These are phyloP conservation scores for Babesia gibsoni DNA, from an alignment of 169 alveolate genomes.

Conservation along the genomic window DNA sequence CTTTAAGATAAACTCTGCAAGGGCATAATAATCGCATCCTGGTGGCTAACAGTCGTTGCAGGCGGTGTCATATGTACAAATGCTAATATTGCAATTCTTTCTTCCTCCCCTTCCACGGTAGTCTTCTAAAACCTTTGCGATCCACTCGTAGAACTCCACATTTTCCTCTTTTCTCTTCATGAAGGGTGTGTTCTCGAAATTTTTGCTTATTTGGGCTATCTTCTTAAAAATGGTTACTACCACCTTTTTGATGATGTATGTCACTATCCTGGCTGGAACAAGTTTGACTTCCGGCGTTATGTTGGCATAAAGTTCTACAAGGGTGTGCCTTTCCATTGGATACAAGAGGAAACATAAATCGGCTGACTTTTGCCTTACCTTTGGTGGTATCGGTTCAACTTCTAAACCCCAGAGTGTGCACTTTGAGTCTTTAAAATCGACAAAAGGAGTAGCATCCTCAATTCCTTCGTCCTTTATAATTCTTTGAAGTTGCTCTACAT, in stretches of 20 bases:
- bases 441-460: constrained; percentile 16
- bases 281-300: constrained; percentile 40
- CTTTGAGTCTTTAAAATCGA: background rate
- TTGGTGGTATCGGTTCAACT: background rate
- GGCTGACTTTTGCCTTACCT: constrained; percentile 40
- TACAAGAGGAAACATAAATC: constrained; percentile 49
- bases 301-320: constrained; percentile 50
- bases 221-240: constrained; percentile 22
- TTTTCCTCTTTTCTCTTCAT: constrained; percentile 9
- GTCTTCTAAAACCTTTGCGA: constrained; percentile 12
- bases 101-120: constrained; percentile 35
- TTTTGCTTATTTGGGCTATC: constrained; percentile 35
- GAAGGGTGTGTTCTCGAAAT: constrained; percentile 27
- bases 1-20: background rate
- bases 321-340: constrained; percentile 52
- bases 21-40: background rate
- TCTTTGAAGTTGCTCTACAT: constrained; percentile 16
- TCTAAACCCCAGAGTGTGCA: constrained; percentile 18
- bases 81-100: constrained; percentile 13
- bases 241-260: constrained; percentile 50
- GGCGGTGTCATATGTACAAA: constrained; percentile 1
- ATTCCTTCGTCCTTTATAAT: constrained; percentile 31
- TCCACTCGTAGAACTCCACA: constrained; percentile 48
- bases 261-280: constrained; percentile 35
- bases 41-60: background rate